These are phyloP conservation scores for Dovyalis caffra DNA, from an alignment of 345 rosid genomes.

Conservation along the genomic window DNA sequence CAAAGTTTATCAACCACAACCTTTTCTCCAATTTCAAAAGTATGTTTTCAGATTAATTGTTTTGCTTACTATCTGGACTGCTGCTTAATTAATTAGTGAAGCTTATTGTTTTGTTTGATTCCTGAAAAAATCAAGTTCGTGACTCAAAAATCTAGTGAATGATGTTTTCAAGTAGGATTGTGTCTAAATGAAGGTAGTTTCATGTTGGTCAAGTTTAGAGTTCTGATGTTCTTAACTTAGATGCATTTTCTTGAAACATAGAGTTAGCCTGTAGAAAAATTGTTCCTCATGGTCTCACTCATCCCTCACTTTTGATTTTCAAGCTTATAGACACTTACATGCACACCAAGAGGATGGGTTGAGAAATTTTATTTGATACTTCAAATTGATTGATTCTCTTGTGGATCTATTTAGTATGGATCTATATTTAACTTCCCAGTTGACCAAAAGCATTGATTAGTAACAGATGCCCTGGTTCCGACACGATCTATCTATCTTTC, in stretches of 20 bases:
- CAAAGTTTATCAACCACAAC: constrained; percentile 55
- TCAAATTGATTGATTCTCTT: too few relatives aligned
- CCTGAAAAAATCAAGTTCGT: too few relatives aligned
- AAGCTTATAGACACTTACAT: too few relatives aligned
- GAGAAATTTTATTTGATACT: too few relatives aligned
- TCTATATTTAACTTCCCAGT: neutral
- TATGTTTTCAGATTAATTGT: constrained; percentile 26
- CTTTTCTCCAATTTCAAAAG: constrained; percentile 63
- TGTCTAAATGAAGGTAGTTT: neutral
- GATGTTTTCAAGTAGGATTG: neutral
- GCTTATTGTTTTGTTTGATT: too few relatives aligned
- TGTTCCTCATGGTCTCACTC: too few relatives aligned
- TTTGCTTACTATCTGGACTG: neutral
- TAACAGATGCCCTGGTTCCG: too few relatives aligned
- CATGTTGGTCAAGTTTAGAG: neutral
- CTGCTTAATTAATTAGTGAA: too few relatives aligned
- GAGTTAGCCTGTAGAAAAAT: neutral
- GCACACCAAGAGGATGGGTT: too few relatives aligned
- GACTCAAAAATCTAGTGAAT: too few relatives aligned
- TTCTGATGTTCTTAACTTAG: neutral
- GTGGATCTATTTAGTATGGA: neutral
- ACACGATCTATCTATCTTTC: too few relatives aligned
- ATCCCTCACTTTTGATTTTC: too few relatives aligned
- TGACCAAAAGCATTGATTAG: neutral
- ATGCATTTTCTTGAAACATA: neutral